phyloP scores from a whole-genome alignment of 805 yeast species.

The Wickerhamiella qilinensis region DNA sequence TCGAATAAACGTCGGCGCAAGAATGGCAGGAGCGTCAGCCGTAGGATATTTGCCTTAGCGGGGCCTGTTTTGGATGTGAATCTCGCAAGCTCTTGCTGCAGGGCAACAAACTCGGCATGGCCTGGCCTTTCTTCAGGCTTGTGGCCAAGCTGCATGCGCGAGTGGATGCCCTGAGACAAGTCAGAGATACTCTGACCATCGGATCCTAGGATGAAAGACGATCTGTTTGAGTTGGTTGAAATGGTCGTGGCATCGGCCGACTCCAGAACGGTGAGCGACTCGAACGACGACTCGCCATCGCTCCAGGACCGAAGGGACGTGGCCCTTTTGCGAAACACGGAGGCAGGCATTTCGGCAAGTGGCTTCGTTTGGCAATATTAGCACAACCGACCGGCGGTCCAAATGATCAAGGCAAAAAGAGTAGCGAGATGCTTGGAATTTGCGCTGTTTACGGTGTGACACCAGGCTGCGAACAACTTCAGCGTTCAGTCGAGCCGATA shows the following conservation, averaged over 20 bases:
- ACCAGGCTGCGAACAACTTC: too few relatives aligned
- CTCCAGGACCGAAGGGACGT: conserved; percentile 1
- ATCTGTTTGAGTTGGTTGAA: conserved; percentile 3
- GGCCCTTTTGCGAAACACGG: not conserved
- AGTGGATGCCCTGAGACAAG: not conserved
- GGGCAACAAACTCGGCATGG: conserved; percentile 7
- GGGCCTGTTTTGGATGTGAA: conserved; percentile 9
- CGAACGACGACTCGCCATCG: conserved; percentile 4
- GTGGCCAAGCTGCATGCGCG: not conserved
- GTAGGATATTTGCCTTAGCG: conserved; percentile 21
- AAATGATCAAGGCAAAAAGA: too few relatives aligned
- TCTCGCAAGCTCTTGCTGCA: conserved; percentile 9
- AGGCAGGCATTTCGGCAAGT: not conserved
- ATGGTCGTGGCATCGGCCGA: conserved; percentile 9
- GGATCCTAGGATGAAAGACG: not conserved
- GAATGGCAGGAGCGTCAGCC: conserved; percentile 28
- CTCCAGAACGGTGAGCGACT: conserved; percentile 1
- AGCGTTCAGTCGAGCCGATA: too few relatives aligned
- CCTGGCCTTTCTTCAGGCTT: not conserved
- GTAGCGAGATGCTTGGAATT: too few relatives aligned
- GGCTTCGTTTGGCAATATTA: too few relatives aligned
- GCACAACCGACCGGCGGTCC: too few relatives aligned
- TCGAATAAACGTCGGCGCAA: conserved; percentile 19
- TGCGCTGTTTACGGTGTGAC: too few relatives aligned
- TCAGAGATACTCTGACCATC: not conserved